Evolutionary conservation across 805 yeast species (phyloP).

Genomic region (Metschnikowia dekortorum): DNA sequence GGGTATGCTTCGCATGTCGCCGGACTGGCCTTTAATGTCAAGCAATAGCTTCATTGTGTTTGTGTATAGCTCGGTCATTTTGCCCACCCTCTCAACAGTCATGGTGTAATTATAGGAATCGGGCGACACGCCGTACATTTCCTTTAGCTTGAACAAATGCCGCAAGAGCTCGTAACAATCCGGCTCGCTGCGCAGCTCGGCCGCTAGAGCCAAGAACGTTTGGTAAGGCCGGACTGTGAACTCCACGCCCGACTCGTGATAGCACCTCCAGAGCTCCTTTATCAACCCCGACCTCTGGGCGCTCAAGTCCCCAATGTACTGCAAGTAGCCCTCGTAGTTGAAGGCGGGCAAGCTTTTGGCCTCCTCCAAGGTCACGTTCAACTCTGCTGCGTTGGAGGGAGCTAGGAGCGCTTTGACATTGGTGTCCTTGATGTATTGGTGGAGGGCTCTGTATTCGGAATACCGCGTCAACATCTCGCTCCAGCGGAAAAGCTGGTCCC

Average conservation of each 20-base stretch:
- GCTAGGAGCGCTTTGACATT: constrained; percentile 8
- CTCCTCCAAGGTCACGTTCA: constrained; percentile 18
- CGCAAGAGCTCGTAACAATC: constrained; percentile 22
- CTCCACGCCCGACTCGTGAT: constrained; percentile 19
- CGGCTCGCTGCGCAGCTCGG: constrained; percentile 20
- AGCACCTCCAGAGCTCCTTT: constrained; percentile 34
- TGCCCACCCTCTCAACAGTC: constrained; percentile 1
- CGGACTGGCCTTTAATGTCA: constrained; percentile 24
- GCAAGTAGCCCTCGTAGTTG: constrained; percentile 36
- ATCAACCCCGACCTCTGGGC: constrained; percentile 25
- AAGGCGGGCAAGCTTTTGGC: constrained; percentile 32
- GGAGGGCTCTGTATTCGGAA: constrained; percentile 24
- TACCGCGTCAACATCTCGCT: constrained; percentile 31
- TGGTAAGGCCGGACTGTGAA: constrained; percentile 25
- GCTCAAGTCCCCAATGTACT: constrained; percentile 21
- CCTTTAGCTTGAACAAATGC: constrained; percentile 12
- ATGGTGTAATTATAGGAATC: constrained; percentile 18
- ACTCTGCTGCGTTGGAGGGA: constrained; percentile 5
- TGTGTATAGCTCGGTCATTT: constrained; percentile 13
- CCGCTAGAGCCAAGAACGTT: constrained; percentile 20
- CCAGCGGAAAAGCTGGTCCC: constrained; percentile 38
- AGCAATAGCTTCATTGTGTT: constrained; percentile 25
- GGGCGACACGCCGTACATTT: constrained; percentile 10
- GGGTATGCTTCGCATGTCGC: constrained; percentile 24
- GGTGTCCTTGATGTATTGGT: constrained; percentile 22